Conservation (phyloP, 1,284 basidiomycete species). For the Coniferiporia weirii region DNA sequence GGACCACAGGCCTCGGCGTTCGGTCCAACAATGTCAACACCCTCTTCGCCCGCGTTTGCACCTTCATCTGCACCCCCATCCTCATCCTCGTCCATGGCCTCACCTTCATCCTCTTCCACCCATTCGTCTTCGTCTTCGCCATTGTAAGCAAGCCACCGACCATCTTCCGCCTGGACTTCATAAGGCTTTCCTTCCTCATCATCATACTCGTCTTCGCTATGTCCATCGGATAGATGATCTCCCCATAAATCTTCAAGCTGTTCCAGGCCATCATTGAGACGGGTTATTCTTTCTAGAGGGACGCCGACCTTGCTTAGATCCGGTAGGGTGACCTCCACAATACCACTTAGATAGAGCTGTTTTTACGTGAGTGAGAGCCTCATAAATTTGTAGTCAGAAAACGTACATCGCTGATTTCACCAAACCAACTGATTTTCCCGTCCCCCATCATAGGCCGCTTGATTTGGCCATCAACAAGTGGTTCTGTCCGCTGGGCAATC, state of each 20-base stretch:
- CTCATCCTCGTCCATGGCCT: conserved; percentile 25
- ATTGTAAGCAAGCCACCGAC: conserved; percentile 24
- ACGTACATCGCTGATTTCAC: conserved; percentile 67
- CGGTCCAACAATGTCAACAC: not conserved
- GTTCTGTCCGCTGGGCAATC: conserved; percentile 45
- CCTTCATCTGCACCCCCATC: conserved; percentile 30
- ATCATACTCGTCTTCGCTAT: conserved; percentile 22
- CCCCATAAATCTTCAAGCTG: conserved; percentile 73
- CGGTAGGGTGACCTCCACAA: conserved; percentile 60
- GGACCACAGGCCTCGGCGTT: conserved; percentile 30
- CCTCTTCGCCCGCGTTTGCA: not conserved
- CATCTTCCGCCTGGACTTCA: conserved; percentile 20
- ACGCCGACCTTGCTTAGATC: conserved; percentile 44
- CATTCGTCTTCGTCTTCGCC: conserved; percentile 45
- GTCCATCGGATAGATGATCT: conserved; percentile 38
- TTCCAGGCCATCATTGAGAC: conserved; percentile 68
- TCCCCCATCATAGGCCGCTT: conserved; percentile 40
- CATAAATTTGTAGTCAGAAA: not conserved
- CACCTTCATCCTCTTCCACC: conserved; percentile 38
- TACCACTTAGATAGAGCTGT: conserved; percentile 68
- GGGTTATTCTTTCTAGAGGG: conserved; percentile 61
- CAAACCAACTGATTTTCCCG: conserved; percentile 58
- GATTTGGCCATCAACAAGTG: conserved; percentile 40
- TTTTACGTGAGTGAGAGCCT: not conserved
- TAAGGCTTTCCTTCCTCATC: conserved; percentile 28